Base-by-base conservation (phyloP, 2,329 filamentous ascomycete genomes). In the Diaporthe capsici region DNA sequence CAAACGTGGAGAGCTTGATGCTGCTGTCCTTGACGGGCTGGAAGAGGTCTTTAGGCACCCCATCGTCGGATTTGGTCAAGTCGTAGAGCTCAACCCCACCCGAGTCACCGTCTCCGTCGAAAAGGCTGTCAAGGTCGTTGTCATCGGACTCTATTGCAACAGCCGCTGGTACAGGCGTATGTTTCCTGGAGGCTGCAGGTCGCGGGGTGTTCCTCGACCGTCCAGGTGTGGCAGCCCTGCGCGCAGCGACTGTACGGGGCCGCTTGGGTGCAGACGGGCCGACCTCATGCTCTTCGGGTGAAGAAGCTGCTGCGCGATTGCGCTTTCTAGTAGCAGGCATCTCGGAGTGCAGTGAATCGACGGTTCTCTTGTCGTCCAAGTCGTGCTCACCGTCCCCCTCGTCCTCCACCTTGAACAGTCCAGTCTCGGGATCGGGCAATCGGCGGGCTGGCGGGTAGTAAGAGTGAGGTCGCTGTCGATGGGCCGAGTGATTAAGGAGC, bases 1-100 rank as follows among this genome's bases (percentile, higher is more conserved):
- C 90, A 65, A 92, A 91, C 5, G 85, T 84, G 60, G 87, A 85
- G 22, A 93, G 82, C 81, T 89, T 91, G 80, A 86, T 82, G 70
- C 83, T 86, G 15, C 87, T 89, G 70, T 89, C 88, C 68, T 85
- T 84, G 72, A 87, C 84, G 15, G 85, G 85, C 75, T 84, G 82
- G 9, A 74, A 31, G n/a, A 87, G 81, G 65, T 87, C 83, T 15
- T 84, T 81, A 0, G 86, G 86, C 2, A 88, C 83, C 51, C 86
- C 85, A 44, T 77, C 71, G 15, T 85, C 86, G 7, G 84, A 83
- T 76, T 87, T 85, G 2, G 84, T 84, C 12, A 88, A 78, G 78
- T 88, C 86, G 58, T 86, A 83, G 12, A 83, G 77, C 28, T 84
- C 82, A 7, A 78, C 76, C 51, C 75, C 76, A 22, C 81, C 79